phyloP scores from a whole-genome alignment of 768 basidiomycete species.

The Termitomyces heimii region DNA sequence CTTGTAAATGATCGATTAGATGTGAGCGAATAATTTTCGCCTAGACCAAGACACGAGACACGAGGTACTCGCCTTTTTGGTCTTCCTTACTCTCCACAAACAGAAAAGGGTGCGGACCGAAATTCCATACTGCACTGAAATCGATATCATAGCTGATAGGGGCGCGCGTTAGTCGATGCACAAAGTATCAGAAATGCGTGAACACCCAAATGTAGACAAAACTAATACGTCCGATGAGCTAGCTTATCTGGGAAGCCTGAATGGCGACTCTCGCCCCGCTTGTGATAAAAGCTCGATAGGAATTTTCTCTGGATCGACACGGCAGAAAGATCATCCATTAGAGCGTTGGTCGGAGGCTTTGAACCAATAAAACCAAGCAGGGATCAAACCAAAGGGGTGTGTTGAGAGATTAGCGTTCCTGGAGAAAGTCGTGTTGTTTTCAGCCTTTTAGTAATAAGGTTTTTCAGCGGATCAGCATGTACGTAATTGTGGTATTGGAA shows the following conservation, averaged over 20 bases:
- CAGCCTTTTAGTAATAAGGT: neutral
- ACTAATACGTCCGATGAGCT: neutral
- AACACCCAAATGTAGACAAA: too few relatives aligned
- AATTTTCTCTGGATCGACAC: neutral
- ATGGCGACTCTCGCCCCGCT: neutral
- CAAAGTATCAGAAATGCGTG: neutral
- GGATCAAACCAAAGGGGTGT: neutral
- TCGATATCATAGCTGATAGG: neutral
- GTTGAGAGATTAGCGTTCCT: neutral
- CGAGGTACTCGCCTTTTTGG: too few relatives aligned
- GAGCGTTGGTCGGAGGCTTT: too few relatives aligned
- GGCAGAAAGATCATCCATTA: neutral
- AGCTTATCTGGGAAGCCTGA: neutral
- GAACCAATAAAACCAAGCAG: too few relatives aligned
- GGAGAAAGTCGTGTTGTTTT: neutral
- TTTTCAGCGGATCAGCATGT: neutral
- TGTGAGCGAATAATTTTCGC: too few relatives aligned
- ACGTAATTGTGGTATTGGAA: neutral
- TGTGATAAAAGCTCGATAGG: neutral
- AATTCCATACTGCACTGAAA: too few relatives aligned
- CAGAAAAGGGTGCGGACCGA: too few relatives aligned
- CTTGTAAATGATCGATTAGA: too few relatives aligned
- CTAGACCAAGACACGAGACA: too few relatives aligned
- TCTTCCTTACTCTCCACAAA: too few relatives aligned
- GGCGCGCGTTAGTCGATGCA: neutral